Base-by-base conservation (phyloP, 352 stramenopile genomes). In the Blastocystis sp. region DNA sequence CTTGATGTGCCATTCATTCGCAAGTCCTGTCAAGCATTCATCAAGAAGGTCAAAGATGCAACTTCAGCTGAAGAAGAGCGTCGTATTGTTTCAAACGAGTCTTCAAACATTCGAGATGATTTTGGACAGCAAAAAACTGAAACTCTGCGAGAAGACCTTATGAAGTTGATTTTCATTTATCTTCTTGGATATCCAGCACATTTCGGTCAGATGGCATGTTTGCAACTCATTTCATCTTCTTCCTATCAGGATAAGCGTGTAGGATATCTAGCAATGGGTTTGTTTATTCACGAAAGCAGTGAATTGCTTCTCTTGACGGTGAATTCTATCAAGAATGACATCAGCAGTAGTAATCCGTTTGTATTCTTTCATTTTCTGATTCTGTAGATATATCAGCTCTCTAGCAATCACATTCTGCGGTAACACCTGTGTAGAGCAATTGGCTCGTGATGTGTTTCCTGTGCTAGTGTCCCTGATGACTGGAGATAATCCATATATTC, bases 101-200 rank as follows among this genome's bases (percentile, higher is more conserved):
- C 94, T 89, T 97, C 97, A 57, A 94, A 98, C 64, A 99, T 99
- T 91, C 95, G 97, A 87, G 99, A 96, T 33, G 96, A 96, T 17
- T 98, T 99, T 92, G 98, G 98, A 89, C 96, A 99, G 82, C 93
- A 97, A 81, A 93, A 96, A 91, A 96, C 94, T 90, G 94, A 98
- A 91, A 98, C 97, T 92, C 95, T 96, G 69, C 96, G 98, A 91
- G 95, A 97, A 64, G 99, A 99, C 91, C 96, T 99, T 48, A 96
- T 96, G 60, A 99, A 99, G 91, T 92, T 99, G 82, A 93, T 99
- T 6, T 99, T 98, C 91, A 99, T 99, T 92, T 97, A 99, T 93
- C 99, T 99, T 96, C 92, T 99, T n/a, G 97, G 97, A 19, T 99
- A 99, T 91, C 96, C 97, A 69, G 98, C 95, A 66, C 96, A 99